These are phyloP conservation scores for Heteromeles arbutifolia DNA, from an alignment of 306 rosid species.

Conservation along the genomic window DNA sequence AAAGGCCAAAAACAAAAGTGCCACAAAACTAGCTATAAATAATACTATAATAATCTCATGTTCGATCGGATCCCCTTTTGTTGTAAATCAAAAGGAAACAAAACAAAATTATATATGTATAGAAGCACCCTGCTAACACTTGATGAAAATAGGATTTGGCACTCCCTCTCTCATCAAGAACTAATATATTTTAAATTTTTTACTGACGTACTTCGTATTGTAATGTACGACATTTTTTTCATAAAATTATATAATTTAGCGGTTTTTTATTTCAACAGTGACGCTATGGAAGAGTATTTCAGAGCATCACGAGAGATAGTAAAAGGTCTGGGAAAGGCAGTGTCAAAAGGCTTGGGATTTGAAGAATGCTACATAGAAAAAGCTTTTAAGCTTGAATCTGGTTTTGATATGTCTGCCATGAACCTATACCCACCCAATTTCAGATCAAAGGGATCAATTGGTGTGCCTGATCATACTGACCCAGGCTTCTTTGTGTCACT, in stretches of 20 bases:
- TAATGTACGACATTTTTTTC: no score
- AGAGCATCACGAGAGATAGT: constrained; percentile 26
- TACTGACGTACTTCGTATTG: no score
- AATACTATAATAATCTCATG: no score
- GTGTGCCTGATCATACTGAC: constrained; percentile 42
- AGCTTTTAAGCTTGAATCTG: constrained; percentile 34
- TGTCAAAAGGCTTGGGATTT: constrained; percentile 37
- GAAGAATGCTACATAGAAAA: constrained; percentile 48
- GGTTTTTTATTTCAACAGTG: constrained; percentile 11
- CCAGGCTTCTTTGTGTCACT: constrained; percentile 49
- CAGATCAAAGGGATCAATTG: constrained; percentile 24
- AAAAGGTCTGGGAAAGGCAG: constrained; percentile 29
- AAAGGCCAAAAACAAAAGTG: no score
- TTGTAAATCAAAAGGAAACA: no score
- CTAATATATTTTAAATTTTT: no score
- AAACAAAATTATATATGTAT: no score
- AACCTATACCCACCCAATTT: constrained; percentile 43
- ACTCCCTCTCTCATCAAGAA: background rate
- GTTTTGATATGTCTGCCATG: constrained; percentile 46
- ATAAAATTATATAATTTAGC: background rate
- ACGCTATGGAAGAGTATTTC: constrained; percentile 27
- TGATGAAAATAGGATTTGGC: background rate
- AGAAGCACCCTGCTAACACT: no score
- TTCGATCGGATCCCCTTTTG: no score
- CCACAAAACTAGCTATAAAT: no score